Base-by-base conservation (phyloP, 1,284 basidiomycete species). In the Ceratobasidium papillatum region DNA sequence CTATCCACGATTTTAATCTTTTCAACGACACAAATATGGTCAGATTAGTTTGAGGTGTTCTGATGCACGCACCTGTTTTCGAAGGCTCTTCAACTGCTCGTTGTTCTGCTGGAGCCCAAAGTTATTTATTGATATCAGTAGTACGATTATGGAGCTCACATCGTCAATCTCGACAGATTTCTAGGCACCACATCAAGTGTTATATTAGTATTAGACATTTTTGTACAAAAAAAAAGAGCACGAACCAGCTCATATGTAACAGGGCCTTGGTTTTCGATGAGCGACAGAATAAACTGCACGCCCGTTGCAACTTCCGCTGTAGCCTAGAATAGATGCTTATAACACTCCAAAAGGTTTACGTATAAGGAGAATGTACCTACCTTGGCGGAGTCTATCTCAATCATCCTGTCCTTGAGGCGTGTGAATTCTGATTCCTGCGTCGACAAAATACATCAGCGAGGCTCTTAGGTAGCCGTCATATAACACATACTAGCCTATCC, bases 321-420 rank as follows among this genome's bases (percentile, higher is more conserved):
- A 14, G 49, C 17, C 64, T 68, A 27, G 19, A 30, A 19, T 3
- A 34, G 7, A 49, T 30, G 12, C 14, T 36, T 3, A 14, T 61
- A n/a, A n/a, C n/a, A n/a, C n/a, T n/a, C n/a, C 32, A 11, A 5
- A 47, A 49, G 3, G 34, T 45, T n/a, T 22, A 49, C 3, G 11
- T 27, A 7, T 25, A n/a, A 14, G 7, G 8, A 8, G 1, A 51
- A 65, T 2, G 32, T 12, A 14, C 64, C 27, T 27, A 68, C 64
- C 49, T 68, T 54, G 3, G 9, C 14, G 3, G 51, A n/a, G n/a
- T 68, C 64, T 34, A 68, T 68, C 64, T 68, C 64, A 1, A 41
- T 30, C 8, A 68, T 25, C 34, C 51, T 34, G 41, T 36, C 47
- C 17, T 32, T 41, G 30, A 68, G 19, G 5, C 51, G 49, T 19